Conservation (phyloP, 495 filamentous ascomycete species). For the Cladorrhinum samala region DNA sequence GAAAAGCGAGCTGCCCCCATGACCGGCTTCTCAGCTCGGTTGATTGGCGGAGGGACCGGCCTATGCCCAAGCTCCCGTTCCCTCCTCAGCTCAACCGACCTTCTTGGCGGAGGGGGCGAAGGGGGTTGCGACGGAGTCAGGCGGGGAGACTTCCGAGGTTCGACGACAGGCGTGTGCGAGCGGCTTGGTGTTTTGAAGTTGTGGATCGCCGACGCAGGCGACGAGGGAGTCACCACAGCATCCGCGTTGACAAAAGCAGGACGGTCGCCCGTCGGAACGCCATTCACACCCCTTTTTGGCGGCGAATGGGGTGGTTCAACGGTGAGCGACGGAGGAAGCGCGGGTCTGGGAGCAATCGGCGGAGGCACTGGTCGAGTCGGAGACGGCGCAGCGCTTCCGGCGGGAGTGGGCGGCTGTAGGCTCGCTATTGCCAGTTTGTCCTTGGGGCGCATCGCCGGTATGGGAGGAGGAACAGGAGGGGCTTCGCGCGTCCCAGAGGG, state of each 20-base stretch:
- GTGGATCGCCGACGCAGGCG: constrained; percentile 45
- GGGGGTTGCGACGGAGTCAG: constrained; percentile 39
- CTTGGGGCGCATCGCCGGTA: constrained; percentile 41
- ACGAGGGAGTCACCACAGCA: constrained; percentile 40
- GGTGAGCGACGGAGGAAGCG: constrained; percentile 59
- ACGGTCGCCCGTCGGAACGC: constrained; percentile 32
- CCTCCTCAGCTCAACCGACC: constrained; percentile 45
- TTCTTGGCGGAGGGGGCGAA: constrained; percentile 49
- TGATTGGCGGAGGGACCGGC: constrained; percentile 58
- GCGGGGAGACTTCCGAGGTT: constrained; percentile 38
- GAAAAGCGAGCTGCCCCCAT: constrained; percentile 38
- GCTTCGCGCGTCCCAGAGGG: constrained; percentile 39
- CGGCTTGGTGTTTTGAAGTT: constrained; percentile 49
- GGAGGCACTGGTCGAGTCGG: constrained; percentile 26
- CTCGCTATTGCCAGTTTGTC: constrained; percentile 22
- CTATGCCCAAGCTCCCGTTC: constrained; percentile 32
- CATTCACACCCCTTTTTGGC: constrained; percentile 42
- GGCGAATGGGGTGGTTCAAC: constrained; percentile 74
- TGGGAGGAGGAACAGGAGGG: constrained; percentile 40
- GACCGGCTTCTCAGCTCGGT: constrained; percentile 76
- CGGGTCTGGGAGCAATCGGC: constrained; percentile 46
- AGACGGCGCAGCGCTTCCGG: constrained; percentile 17
- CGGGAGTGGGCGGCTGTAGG: constrained; percentile 18
- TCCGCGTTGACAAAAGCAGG: constrained; percentile 41
- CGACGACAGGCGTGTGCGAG: constrained; percentile 43